Base-by-base conservation (phyloP, 2,329 filamentous ascomycete genomes). In the Rosellinia necatrix region DNA sequence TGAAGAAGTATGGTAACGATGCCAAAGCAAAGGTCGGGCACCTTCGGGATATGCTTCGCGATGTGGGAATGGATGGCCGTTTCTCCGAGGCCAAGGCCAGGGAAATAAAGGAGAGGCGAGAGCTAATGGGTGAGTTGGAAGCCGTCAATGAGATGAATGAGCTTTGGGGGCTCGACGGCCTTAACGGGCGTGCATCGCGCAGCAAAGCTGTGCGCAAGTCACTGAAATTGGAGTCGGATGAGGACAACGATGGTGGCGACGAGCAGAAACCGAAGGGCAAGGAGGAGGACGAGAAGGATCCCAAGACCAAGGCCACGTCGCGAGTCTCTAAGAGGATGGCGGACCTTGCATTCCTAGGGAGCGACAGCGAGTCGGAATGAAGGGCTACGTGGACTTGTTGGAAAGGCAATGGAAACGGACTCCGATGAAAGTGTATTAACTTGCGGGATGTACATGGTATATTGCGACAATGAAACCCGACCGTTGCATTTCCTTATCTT, bases 11-110 rank as follows among this genome's bases (percentile, higher is more conserved):
- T 66, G 82, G 81, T 1, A 83, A 87, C 52, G 89, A 92, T 21
- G 70, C 81, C 3, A 88, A 86, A 58, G 90, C 85, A 46, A 97
- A 96, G 78, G 90, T 97, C 59, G 81, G 80, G 49, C 91, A 97
- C 70, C 79, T 99, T 6, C 90, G 85, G 69, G 76, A 76, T 9
- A 88, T 96, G 87, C 81, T 99, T 22, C 80, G 81, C 29, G 91
- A 96, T 25, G 79, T 86, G 4, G 94, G 93, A 29, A 97, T 97
- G 90, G 86, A 86, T 1, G 93, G 92, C 0, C 85, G 93, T 13
- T 97, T 91, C 73, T 96, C 91, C 1, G 83, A 89, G 66, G 87
- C 91, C 37, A 93, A 89, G 67, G 93, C 93, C 1, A 85, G 82
- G 21, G 86, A 91, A 72, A 97, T 97, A 70, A 94, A 91, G 70